Percentiles rank a stretch among this genome's conserved stretches.
Evolutionary conservation across 139 green algal species (phyloP).

Genomic region (Yamagishiella unicocca): DNA sequence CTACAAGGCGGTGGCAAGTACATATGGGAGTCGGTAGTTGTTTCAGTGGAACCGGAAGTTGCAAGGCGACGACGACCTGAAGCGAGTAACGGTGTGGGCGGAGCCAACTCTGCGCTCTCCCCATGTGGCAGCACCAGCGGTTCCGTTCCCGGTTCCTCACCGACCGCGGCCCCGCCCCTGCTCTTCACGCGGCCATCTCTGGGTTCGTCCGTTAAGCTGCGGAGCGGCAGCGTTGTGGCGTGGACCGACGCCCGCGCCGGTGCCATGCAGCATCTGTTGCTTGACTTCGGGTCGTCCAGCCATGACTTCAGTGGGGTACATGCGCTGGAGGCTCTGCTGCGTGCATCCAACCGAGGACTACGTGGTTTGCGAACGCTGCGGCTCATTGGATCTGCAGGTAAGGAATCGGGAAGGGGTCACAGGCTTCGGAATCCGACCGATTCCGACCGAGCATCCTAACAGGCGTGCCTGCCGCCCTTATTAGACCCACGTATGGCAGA

Average conservation of each 20-base stretch:
- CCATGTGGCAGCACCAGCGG: background rate
- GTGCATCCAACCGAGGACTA: background rate
- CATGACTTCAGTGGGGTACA: slow-evolving; percentile 1
- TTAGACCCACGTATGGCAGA: background rate
- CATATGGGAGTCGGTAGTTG: background rate
- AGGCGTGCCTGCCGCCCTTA: background rate
- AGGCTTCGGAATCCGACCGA: background rate
- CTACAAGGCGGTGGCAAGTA: background rate
- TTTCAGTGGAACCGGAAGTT: background rate
- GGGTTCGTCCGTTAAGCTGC: background rate
- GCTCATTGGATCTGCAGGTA: slow-evolving; percentile 2
- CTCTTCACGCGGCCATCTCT: background rate
- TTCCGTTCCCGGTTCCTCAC: background rate
- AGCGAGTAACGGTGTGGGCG: background rate
- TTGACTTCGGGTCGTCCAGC: background rate
- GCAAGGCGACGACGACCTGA: background rate
- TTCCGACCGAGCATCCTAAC: background rate
- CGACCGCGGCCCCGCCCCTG: background rate
- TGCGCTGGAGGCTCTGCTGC: slow-evolving; percentile 31
- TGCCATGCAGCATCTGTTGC: slow-evolving; percentile 7
- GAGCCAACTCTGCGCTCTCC: background rate
- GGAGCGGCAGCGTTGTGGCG: background rate
- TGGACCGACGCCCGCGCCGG: background rate
- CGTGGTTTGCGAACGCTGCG: slow-evolving; percentile 20
- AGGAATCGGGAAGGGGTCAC: background rate